Evolutionary conservation across 208 protist species (phyloP).

Genomic region (Crithidia brevicula): DNA sequence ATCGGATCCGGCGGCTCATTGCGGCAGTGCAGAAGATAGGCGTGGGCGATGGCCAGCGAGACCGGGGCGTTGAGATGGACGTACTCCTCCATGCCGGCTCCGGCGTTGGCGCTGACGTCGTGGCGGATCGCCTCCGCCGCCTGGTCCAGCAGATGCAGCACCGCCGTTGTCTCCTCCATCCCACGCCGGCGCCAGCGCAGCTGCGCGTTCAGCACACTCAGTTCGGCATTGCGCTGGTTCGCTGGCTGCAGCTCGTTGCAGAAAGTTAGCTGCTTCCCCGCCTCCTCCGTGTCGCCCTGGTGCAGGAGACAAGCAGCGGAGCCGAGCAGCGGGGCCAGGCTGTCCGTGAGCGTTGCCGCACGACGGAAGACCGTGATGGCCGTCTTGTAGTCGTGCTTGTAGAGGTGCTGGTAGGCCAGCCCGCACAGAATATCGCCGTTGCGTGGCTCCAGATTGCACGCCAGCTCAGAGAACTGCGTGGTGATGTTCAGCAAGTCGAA

Average conservation of each 20-base stretch:
- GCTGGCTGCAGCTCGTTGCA: conserved; percentile 88
- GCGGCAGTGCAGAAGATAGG: conserved; percentile 89
- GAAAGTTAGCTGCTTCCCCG: conserved; percentile 85
- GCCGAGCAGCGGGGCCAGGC: conserved; percentile 74
- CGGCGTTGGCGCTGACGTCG: conserved; percentile 38
- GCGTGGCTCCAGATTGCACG: conserved; percentile 52
- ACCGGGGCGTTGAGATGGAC: conserved; percentile 76
- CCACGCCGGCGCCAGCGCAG: conserved; percentile 75
- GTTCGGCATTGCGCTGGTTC: conserved; percentile 77
- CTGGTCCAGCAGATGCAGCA: conserved; percentile 73
- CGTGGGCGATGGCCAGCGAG: conserved; percentile 61
- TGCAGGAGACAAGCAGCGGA: conserved; percentile 72
- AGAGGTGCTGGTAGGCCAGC: conserved; percentile 77
- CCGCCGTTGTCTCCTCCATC: conserved; percentile 63
- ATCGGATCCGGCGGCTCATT: conserved; percentile 86
- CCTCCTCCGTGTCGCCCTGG: conserved; percentile 72
- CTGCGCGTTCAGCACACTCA: conserved; percentile 80
- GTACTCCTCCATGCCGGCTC: conserved; percentile 63
- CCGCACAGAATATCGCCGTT: conserved; percentile 86
- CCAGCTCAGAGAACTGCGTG: conserved; percentile 68
- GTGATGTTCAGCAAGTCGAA: conserved; percentile 70
- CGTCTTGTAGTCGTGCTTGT: conserved; percentile 74
- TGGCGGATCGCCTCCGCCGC: conserved; percentile 79
- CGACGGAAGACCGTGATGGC: conserved; percentile 76
- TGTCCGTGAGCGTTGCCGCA: conserved; percentile 80